A percentile compares a stretch with the other conserved stretches of the same genome.
These are phyloP conservation scores for Lentinula sp. DNA, from an alignment of 768 basidiomycete species.

Conservation along the genomic window DNA sequence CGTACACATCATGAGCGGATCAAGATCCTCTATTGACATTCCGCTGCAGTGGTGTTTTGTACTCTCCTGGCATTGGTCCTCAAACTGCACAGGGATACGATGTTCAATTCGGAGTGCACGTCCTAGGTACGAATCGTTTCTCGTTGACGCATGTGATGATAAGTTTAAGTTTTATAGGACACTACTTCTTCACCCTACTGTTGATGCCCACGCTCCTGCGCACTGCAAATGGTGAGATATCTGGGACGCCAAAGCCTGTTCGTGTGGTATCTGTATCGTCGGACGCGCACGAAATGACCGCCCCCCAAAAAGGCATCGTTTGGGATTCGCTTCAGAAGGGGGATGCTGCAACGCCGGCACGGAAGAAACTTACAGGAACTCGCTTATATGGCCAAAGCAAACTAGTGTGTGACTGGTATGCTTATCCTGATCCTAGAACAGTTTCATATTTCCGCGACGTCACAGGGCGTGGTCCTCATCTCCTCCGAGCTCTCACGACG, in stretches of 20 bases:
- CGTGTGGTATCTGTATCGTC: constrained; percentile 20
- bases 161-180: constrained; percentile 15
- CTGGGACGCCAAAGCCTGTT: constrained; percentile 18
- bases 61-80: constrained; percentile 19
- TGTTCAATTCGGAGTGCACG: constrained; percentile 28
- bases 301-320: constrained; percentile 20
- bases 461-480: constrained; percentile 21
- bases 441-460: background rate
- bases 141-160: background rate
- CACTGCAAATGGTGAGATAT: constrained; percentile 20
- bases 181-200: constrained; percentile 24
- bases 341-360: constrained; percentile 9
- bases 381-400: constrained; percentile 29
- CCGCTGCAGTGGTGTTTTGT: constrained; percentile 23
- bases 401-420: constrained; percentile 37
- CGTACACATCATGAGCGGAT: background rate
- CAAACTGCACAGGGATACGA: constrained; percentile 25
- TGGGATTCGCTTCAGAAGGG: constrained; percentile 26
- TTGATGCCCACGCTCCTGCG: constrained; percentile 23
- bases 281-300: constrained; percentile 15
- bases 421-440: background rate
- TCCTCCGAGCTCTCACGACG: constrained; percentile 22
- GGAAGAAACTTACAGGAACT: constrained; percentile 14
- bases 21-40: background rate
- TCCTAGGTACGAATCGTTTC: constrained; percentile 13